Base-by-base conservation (phyloP, 176 grass and related monocot species). In the Aegilops umbellulata region DNA sequence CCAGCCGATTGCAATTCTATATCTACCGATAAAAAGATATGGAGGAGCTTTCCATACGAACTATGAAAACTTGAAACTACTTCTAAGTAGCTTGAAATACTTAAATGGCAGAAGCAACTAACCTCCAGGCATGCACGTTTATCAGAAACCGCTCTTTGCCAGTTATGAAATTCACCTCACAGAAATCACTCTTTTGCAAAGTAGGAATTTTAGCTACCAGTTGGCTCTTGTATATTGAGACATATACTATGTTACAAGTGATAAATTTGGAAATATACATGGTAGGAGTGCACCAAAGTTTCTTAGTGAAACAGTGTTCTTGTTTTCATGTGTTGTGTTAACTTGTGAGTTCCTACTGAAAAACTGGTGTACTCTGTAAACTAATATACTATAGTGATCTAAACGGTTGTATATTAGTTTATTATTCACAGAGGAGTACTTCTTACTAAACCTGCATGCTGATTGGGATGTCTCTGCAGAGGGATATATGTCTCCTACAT, bases 401-500 rank as follows among this genome's bases (percentile, higher is more conserved):
- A n/a, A n/a, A n/a, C n/a, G n/a, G n/a, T n/a, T n/a, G n/a, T n/a
- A n/a, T n/a, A n/a, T n/a, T n/a, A n/a, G n/a, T n/a, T n/a, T n/a
- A n/a, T n/a, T n/a, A n/a, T n/a, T n/a, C n/a, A n/a, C 34, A 35
- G 34, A 35, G 34, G 34, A 35, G 13, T 15, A 53, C 51, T 24
- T 74, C 47, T 65, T 79, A 49, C 12, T 51, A n/a, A 41, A 80
- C 26, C 5, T 69, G 29, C 24, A 60, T 53, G 63, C 75, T 80
- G 38, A 44, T 41, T 60, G 38, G 17, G 6, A 7, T 89, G 8
- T 77, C 63, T 61, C 31, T 89, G 69, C 94, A 98, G 94, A 95
- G 87, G 76, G 97, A 98, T 81, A 89, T 94, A 85, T 86, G 89
- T 26, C 90, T 99, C 80, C 49, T 99, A 73, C 97, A 99, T 47